Base-by-base conservation (phyloP, 2,329 filamentous ascomycete species). In the Chaetomiaceae sp. region DNA sequence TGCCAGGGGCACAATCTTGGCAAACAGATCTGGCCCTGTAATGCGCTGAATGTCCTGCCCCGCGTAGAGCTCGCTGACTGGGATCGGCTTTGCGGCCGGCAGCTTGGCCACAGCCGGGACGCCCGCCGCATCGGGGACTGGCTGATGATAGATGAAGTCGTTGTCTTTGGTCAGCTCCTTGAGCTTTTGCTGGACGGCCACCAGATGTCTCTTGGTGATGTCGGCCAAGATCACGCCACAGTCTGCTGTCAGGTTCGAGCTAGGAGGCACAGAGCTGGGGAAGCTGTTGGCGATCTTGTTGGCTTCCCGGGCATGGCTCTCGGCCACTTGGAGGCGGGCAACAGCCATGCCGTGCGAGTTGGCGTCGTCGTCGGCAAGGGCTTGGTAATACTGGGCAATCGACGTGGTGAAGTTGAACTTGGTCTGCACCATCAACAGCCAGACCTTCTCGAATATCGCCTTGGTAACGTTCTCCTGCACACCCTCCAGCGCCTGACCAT, bases 111-210 rank as follows among this genome's bases (percentile, higher is more conserved):
- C 91, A 1, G 87, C 80, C 1, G 89, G 75, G 12, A 99, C 74
- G 25, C 86, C 87, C 4, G 91, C 88, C 69, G 96, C 91, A 9
- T 86, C 85, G 0, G 94, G 92, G 1, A 99, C 86, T 1, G 84
- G 85, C 63, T 97, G 90, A 68, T 99, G 94, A 66, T 99, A 99
- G 67, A 99, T 96, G 70, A 94, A 97, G 68, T 99, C 94, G 62
- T 99, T 99, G 69, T 99, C 94, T 65, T 95, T 96, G 61, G 81
- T 78, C 46, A 91, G 79, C 56, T 89, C 85, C 17, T 77, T 76
- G 20, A 96, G 75, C 68, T 88, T 91, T 57, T 92, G 88, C 66
- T 95, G 88, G 3, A 96, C 86, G 29, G 83, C 86, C 0, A 87
- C 78, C 25, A 88, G 72, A 63, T 97, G 92, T 57, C 91, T 83